phyloP scores from a whole-genome alignment of 352 stramenopile genomes.

The Phytopythium oedochilum region DNA sequence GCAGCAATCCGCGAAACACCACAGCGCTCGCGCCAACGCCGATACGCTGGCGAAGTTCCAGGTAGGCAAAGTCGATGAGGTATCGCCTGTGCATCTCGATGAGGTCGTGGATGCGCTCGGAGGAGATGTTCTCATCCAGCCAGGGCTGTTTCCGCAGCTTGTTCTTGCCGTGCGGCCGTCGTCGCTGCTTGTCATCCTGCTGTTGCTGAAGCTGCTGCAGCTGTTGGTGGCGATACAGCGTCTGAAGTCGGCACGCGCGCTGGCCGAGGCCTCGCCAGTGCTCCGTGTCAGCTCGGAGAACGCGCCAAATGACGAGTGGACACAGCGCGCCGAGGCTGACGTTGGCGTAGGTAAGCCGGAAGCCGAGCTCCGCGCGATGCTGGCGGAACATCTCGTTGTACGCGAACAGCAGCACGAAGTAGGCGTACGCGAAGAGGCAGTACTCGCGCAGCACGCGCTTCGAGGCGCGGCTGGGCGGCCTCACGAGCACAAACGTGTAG shows the following conservation, averaged over 20 bases:
- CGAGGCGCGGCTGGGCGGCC: conserved; percentile 12
- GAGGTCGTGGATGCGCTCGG: conserved; percentile 34
- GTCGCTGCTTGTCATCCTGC: background rate
- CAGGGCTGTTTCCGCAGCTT: background rate
- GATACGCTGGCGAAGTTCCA: conserved; percentile 32
- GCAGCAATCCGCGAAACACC: conserved; percentile 27
- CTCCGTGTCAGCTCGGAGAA: conserved; percentile 43
- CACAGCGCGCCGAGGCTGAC: conserved; percentile 13
- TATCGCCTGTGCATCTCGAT: conserved; percentile 52
- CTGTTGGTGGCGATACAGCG: conserved; percentile 20
- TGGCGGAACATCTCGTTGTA: conserved; percentile 15
- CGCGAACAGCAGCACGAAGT: conserved; percentile 15
- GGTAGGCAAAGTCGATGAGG: conserved; percentile 48
- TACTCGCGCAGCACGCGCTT: conserved; percentile 14
- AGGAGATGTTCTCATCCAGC: conserved; percentile 33
- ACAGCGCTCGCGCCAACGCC: conserved; percentile 21
- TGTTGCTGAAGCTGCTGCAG: conserved; percentile 4
- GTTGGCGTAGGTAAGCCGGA: conserved; percentile 10
- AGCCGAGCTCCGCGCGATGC: conserved; percentile 5
- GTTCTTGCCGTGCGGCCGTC: background rate
- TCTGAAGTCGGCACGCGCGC: conserved; percentile 25
- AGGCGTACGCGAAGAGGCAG: conserved; percentile 19
- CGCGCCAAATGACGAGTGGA: conserved; percentile 37
- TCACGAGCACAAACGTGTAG: conserved; percentile 14
- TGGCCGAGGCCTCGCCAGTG: conserved; percentile 41